Base-by-base conservation (phyloP, 1,284 basidiomycete species). In the Malassezia dermatis region DNA sequence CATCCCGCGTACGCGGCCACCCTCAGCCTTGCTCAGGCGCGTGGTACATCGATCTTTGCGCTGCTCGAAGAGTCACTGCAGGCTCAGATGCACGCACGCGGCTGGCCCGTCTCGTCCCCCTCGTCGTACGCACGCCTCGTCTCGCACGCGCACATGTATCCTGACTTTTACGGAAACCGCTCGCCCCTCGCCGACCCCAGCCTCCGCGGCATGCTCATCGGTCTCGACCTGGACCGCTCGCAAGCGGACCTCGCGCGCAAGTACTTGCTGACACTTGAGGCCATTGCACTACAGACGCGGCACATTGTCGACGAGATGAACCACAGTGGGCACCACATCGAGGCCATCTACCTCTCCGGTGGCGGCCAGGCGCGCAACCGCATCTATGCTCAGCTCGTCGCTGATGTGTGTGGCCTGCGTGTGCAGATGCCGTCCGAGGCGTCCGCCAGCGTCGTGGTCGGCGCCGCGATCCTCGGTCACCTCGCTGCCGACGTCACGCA, bases 271-370 rank as follows among this genome's bases (percentile, higher is more conserved):
- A 88, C 91, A 0, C 83, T 95, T 45, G 89, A 95, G 78, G 84
- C 89, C 10, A 93, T 98, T 75, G 88, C 89, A 6, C 82, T 96
- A 19, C 93, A 96, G 76, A 96, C 90, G 11, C 81, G 87, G 3
- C 93, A 96, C 77, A 96, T 98, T 73, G 80, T 98, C 53, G 87
- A 91, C 69, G 81, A 83, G 65, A 87, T 98, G 82, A 95, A 96
- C 77, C 75, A 70, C 15, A 81, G 84, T 35, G 93, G 93, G 0
- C 93, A 98, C 77, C 72, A 79, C 30, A 86, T 98, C 68, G 81
- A 81, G 52, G 82, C 84, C 28, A 86, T 98, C 74, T 95, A 90
- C 79, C 87, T 98, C 83, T 85, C 83, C 35, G 80, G 80, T 73
- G 67, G 65, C 69, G 59, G 61, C 23, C 76, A 57, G 35, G 65